These are phyloP conservation scores for Zostera marina DNA, from an alignment of 116 monocot genomes.

Conservation along the genomic window DNA sequence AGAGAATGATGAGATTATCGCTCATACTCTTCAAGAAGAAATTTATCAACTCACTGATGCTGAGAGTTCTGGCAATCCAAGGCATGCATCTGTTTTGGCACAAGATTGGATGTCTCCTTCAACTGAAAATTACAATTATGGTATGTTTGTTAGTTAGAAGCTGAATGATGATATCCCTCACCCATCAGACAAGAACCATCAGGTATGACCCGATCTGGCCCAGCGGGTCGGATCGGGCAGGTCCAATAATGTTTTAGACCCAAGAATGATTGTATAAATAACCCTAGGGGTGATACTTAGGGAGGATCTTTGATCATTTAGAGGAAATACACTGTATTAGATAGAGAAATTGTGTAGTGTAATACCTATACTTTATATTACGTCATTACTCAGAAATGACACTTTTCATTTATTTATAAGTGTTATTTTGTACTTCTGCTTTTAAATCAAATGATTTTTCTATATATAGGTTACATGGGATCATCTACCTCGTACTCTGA, in stretches of 20 bases:
- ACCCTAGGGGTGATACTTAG: too few species aligned
- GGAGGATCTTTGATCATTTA: too few species aligned
- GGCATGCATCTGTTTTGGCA: constrained; percentile 32
- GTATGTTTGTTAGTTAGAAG: constrained; percentile 9
- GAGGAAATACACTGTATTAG: too few species aligned
- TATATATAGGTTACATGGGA: constrained; percentile 6
- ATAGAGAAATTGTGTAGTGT: too few species aligned
- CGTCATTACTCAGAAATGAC: too few species aligned
- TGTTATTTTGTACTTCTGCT: background rate
- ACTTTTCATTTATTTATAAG: background rate
- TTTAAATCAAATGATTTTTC: background rate
- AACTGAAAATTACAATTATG: constrained; percentile 12
- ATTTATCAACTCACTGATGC: constrained; percentile 39
- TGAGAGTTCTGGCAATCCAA: constrained; percentile 36
- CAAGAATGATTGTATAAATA: too few species aligned
- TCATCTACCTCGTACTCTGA: constrained; percentile 27
- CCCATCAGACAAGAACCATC: too few species aligned
- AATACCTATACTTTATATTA: too few species aligned
- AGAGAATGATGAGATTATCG: constrained; percentile 56
- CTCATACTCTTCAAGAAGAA: constrained; percentile 63
- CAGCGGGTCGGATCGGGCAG: too few species aligned
- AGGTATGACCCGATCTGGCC: too few species aligned
- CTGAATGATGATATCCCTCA: too few species aligned
- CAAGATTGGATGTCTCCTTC: constrained; percentile 42
- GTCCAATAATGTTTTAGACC: too few species aligned